Percentiles rank a stretch among this genome's conserved stretches.
Conservation (phyloP, 495 filamentous ascomycete species). For the Physcia stellaris region DNA sequence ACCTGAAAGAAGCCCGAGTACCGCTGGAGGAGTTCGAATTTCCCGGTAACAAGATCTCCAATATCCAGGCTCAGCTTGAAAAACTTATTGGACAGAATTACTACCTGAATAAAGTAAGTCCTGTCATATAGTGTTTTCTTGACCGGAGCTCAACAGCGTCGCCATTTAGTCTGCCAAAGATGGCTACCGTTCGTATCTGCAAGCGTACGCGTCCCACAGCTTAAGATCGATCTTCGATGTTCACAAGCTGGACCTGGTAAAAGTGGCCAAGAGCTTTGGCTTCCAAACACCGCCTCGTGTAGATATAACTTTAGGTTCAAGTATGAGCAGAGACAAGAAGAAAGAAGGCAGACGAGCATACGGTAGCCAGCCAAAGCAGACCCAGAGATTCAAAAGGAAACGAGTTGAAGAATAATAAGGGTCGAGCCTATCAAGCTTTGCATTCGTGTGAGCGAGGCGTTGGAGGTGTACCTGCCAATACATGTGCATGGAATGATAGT, state of each 20-base stretch:
- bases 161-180: constrained; percentile 45
- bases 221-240: constrained; percentile 87
- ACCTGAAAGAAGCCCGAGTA: constrained; percentile 82
- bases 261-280: constrained; percentile 89
- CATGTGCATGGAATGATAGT: too few relatives aligned
- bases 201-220: constrained; percentile 86
- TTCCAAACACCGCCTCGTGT: constrained; percentile 81
- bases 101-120: constrained; percentile 72
- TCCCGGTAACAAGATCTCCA: constrained; percentile 77
- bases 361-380: constrained; percentile 51
- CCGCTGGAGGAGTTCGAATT: constrained; percentile 96
- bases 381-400: constrained; percentile 11
- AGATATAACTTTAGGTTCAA: constrained; percentile 76
- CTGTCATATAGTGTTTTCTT: background rate
- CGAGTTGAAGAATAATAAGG: background rate
- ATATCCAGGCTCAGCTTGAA: constrained; percentile 92
- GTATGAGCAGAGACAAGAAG: constrained; percentile 83
- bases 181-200: constrained; percentile 71
- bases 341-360: constrained; percentile 63
- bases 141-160: constrained; percentile 1
- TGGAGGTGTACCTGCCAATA: too few relatives aligned
- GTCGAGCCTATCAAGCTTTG: too few relatives aligned
- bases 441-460: constrained; percentile 4
- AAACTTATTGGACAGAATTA: constrained; percentile 87
- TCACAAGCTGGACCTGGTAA: constrained; percentile 80